Evolutionary conservation across 2,329 filamentous ascomycete species (phyloP), one percentile per base, ranked within the genome.

Genomic region (Calonectria ilicicola): DNA sequence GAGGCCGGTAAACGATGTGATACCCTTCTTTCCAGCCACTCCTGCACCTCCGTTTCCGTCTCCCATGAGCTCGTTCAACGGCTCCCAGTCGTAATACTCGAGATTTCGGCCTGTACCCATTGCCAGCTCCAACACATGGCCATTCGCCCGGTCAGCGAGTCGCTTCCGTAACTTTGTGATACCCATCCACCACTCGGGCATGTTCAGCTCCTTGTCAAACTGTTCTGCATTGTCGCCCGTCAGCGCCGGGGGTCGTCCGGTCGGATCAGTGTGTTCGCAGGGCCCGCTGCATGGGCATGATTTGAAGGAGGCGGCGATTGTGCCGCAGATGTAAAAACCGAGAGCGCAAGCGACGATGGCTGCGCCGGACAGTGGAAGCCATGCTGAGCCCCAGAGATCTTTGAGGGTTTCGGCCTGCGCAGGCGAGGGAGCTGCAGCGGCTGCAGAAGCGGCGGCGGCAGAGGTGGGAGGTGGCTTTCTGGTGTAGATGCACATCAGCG

Each of bases 81-180:
- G 82, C 21, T 84, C 84, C 90, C 90, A 93, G 78, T 88, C 84
- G 80, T 92, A 92, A 80, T 88, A 90, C 46, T 86, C 84, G 19
- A 92, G 79, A 77, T 93, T 93, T 15, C 91, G 86, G 4, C 91
- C 91, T 3, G 91, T 91, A 21, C 91, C 91, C 69, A 92, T 87
- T 21, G 90, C 91, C 15, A 93, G 85, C 81, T 93, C 91, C 38
- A 92, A 86, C 15, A 93, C 91, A 80, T 91, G 84, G 2, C 91
- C 91, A 0, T 80, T 80, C 7, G 88, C 90, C 38, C 82, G 80
- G 15, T 81, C 78, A 1, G 87, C 88, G 29, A 93, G 83, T 26
- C 83, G 82, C 64, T 84, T 83, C 14, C 91, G 87, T 65, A 92
- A 81, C 21, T 81, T 82, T 7, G 84, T 86, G 75, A 92, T 87